Percentiles rank a stretch among this genome's conserved stretches.
phyloP scores from a whole-genome alignment of 345 rosid genomes.

The Kandelia obovata region DNA sequence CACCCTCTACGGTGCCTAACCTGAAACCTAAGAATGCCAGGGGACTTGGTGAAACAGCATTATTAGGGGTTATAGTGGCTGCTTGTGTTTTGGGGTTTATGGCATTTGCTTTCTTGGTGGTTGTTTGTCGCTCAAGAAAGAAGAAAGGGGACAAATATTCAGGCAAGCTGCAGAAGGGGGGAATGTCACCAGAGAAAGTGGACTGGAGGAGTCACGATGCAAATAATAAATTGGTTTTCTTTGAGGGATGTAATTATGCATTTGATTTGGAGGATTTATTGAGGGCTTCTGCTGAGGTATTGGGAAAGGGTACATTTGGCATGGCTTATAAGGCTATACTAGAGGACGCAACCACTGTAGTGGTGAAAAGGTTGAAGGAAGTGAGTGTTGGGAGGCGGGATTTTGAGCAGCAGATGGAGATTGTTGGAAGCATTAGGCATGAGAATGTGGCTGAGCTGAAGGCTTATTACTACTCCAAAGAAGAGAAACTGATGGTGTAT shows the following conservation, averaged over 20 bases:
- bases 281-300: slow-evolving; percentile 97
- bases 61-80: slow-evolving; percentile 46
- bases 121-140: slow-evolving; percentile 54
- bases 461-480: slow-evolving; percentile 88
- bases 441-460: slow-evolving; percentile 75
- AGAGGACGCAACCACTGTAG: slow-evolving; percentile 74
- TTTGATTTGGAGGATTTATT: slow-evolving; percentile 94
- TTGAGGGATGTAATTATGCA: slow-evolving; percentile 83
- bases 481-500: slow-evolving; percentile 80
- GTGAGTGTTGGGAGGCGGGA: slow-evolving; percentile 74
- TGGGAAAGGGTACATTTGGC: slow-evolving; percentile 95
- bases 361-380: slow-evolving; percentile 83
- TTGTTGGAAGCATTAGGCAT: slow-evolving; percentile 70
- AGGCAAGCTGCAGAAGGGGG: slow-evolving; percentile 58
- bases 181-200: slow-evolving; percentile 80
- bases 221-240: slow-evolving; percentile 76
- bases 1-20: slow-evolving; percentile 27
- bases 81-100: slow-evolving; percentile 42
- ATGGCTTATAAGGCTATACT: slow-evolving; percentile 83
- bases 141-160: slow-evolving; percentile 38
- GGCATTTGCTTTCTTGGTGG: slow-evolving; percentile 42
- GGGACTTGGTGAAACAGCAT: slow-evolving; percentile 48
- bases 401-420: slow-evolving; percentile 93
- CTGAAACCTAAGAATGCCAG: slow-evolving; percentile 26
- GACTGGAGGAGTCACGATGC: slow-evolving; percentile 75